These are phyloP conservation scores for Scutellaria baicalensis DNA, from an alignment of 257 asterid species.

Conservation along the genomic window DNA sequence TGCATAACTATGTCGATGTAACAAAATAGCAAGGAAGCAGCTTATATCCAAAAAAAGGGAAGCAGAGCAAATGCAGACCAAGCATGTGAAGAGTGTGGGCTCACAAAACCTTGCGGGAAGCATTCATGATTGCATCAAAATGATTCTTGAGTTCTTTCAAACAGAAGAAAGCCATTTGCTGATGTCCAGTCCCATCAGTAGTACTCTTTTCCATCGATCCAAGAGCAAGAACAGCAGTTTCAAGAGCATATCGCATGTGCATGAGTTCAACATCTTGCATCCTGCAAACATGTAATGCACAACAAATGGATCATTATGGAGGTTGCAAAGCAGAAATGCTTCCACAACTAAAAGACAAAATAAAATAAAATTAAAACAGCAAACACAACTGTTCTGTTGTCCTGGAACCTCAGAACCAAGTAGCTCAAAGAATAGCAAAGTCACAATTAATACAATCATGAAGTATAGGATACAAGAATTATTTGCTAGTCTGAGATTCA, in stretches of 20 bases:
- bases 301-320: neutral
- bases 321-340: neutral
- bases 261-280: slow-evolving; percentile 95
- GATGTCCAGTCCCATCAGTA: slow-evolving; percentile 44
- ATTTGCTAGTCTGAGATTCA: neutral
- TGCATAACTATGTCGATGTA: neutral
- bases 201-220: slow-evolving; percentile 72
- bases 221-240: slow-evolving; percentile 76
- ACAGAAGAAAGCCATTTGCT: slow-evolving; percentile 35
- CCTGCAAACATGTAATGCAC: slow-evolving; percentile 40
- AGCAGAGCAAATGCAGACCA: neutral
- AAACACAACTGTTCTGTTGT: neutral
- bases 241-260: slow-evolving; percentile 98
- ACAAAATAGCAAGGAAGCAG: neutral
- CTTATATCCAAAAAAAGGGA: neutral
- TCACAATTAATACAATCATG: neutral
- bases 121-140: slow-evolving; percentile 70
- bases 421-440: neutral
- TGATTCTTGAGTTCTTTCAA: slow-evolving; percentile 79
- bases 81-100: slow-evolving; percentile 7
- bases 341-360: neutral
- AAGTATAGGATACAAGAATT: neutral
- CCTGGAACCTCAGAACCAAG: neutral
- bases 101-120: slow-evolving; percentile 74
- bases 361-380: neutral